Evolutionary conservation across 2,329 filamentous ascomycete genomes (phyloP).

Genomic region (Fusarium albosuccineum): DNA sequence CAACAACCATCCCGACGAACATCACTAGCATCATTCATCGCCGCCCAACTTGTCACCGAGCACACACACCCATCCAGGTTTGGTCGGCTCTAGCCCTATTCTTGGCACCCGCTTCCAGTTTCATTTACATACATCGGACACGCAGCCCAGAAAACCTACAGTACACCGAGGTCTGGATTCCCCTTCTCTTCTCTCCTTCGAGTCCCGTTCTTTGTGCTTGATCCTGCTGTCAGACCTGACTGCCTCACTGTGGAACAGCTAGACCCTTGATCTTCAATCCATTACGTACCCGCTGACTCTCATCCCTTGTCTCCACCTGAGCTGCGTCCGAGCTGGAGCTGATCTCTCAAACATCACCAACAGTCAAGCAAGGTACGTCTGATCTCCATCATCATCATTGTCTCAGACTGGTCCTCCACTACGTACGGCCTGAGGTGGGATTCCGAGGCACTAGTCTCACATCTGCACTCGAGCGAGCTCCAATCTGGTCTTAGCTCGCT

Average conservation of each 20-base stretch:
- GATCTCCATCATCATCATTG: constrained; percentile 37
- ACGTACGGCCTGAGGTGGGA: constrained; percentile 8
- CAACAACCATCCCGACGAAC: constrained; percentile 25
- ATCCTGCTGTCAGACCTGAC: not conserved
- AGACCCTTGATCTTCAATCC: constrained; percentile 29
- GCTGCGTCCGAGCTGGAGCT: constrained; percentile 6
- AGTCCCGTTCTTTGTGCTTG: constrained; percentile 4
- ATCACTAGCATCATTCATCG: constrained; percentile 22
- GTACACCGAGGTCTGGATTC: constrained; percentile 8
- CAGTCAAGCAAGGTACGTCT: constrained; percentile 16
- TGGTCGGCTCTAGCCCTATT: not conserved
- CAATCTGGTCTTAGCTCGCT: constrained; percentile 31
- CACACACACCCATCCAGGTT: not conserved
- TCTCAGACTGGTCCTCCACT: constrained; percentile 36
- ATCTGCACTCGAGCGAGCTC: constrained; percentile 30
- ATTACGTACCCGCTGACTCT: constrained; percentile 38
- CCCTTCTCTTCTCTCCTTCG: not conserved
- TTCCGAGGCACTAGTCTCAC: constrained; percentile 35
- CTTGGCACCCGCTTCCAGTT: constrained; percentile 6
- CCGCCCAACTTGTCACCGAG: constrained; percentile 3
- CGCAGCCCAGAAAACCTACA: constrained; percentile 1
- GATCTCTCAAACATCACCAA: constrained; percentile 15
- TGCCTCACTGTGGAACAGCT: constrained; percentile 10
- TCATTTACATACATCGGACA: constrained; percentile 13
- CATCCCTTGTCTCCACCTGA: constrained; percentile 23